Base-by-base conservation (phyloP, 331 rosid species). In the Quercus phellos region DNA sequence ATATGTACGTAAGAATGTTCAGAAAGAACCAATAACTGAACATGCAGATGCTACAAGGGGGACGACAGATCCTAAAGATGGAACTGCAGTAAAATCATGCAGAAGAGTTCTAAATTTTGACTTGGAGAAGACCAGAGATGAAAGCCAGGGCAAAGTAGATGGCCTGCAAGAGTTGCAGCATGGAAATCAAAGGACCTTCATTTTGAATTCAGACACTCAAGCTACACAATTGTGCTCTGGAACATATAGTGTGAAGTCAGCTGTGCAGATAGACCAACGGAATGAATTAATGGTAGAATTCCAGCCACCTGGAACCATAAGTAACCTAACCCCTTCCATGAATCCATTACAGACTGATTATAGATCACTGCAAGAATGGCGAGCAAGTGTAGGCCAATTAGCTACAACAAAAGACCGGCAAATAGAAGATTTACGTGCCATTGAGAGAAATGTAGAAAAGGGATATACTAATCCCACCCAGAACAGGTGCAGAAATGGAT, bases 41-140 rank as follows among this genome's bases (percentile, higher is more conserved):
- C 78, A 74, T 63, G 80, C 32, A 38, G 83, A 91, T 69, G 55
- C 73, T 56, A 63, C 73, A 14, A 70, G 17, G 54, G 88, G 78
- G 70, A 82, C 59, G 24, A 50, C 14, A 70, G 72, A 84, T 74
- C 69, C 83, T 51, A 75, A 32, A 18, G 54, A 76, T 16, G 79
- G 59, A 79, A 43, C 81, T 59, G 80, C 76, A 30, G 60, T 74
- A 79, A 92, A 78, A 64, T 78, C 94, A 66, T 87, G 96, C 88
- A 85, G 81, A 80, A 92, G 84, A 86, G 82, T 85, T 79, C 73
- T 92, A 72, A 59, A 77, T 24, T 92, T 95, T 85, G 96, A 89
- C 83, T 77, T 70, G 80, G 94, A 88, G 80, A 78, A 80, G 17
- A 69, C 73, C 70, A 35, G 74, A 73, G 74, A 72, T 78, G 84